These are phyloP conservation scores for Scheffersomyces lignicola DNA, from an alignment of 1,139 yeast genomes.

Conservation along the genomic window DNA sequence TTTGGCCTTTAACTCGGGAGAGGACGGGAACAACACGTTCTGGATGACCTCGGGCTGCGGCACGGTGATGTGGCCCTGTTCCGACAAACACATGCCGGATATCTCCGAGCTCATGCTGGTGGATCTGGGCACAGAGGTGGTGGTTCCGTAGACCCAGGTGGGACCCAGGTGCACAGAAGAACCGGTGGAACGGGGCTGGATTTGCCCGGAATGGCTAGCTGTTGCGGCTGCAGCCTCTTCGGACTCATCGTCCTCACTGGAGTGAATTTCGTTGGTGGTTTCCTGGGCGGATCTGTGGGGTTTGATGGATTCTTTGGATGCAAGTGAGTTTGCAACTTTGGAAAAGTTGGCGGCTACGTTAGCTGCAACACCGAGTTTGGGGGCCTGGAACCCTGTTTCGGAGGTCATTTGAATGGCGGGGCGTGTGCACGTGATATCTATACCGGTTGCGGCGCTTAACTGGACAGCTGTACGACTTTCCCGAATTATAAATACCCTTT, in stretches of 20 bases:
- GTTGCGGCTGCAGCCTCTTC: neutral
- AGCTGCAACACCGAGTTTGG: too few relatives aligned
- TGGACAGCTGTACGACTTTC: too few relatives aligned
- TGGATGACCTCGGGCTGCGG: constrained; percentile 50
- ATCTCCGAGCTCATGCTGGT: neutral
- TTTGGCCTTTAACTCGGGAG: constrained; percentile 23
- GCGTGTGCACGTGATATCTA: too few relatives aligned
- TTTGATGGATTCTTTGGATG: neutral
- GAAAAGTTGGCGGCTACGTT: neutral
- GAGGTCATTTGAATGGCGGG: too few relatives aligned
- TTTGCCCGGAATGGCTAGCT: neutral
- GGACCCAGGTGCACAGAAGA: constrained; percentile 9
- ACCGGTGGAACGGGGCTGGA: neutral
- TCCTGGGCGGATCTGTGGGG: neutral
- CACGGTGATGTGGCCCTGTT: constrained; percentile 34
- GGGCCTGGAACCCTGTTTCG: too few relatives aligned
- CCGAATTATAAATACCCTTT: too few relatives aligned
- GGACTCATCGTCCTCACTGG: constrained; percentile 1
- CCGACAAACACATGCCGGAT: constrained; percentile 24
- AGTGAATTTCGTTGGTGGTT: neutral
- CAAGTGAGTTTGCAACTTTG: neutral
- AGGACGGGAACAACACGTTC: constrained; percentile 37
- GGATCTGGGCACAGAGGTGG: constrained; percentile 9
- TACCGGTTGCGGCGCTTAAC: too few relatives aligned
- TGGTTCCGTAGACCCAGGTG: constrained; percentile 19